phyloP scores from a whole-genome alignment of 805 yeast genomes.

The Pichia thaimueangensis region DNA sequence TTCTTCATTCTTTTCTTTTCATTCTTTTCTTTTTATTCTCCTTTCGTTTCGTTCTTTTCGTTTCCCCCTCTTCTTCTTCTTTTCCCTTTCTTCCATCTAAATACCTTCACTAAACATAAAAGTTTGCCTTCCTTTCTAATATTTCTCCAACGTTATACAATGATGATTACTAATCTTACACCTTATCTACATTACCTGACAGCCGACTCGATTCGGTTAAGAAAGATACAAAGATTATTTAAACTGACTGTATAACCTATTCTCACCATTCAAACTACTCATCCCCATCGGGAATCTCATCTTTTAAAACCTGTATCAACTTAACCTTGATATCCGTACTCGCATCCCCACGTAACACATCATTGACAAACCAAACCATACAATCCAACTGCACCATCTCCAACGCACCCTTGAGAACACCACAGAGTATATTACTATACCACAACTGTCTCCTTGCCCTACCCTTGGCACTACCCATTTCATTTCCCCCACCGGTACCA shows the following conservation, averaged over 20 bases:
- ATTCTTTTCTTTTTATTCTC: too few species aligned
- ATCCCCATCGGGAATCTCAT: constrained; percentile 97
- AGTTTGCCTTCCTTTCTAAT: too few species aligned
- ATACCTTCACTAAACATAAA: too few species aligned
- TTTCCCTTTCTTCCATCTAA: too few species aligned
- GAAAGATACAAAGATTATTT: constrained; percentile 8
- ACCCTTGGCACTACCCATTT: constrained; percentile 25
- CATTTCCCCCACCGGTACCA: background rate
- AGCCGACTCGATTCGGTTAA: constrained; percentile 9
- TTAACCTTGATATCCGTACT: constrained; percentile 73
- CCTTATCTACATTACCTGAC: constrained; percentile 36
- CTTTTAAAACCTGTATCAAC: constrained; percentile 68
- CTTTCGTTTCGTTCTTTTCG: background rate
- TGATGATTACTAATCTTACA: constrained; percentile 22
- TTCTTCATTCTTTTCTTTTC: background rate
- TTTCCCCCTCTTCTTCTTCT: background rate
- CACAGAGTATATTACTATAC: constrained; percentile 88
- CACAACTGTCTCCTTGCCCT: constrained; percentile 67
- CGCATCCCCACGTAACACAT: constrained; percentile 75
- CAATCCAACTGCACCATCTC: constrained; percentile 96
- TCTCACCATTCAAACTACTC: constrained; percentile 34
- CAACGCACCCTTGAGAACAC: constrained; percentile 83
- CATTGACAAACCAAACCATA: constrained; percentile 74
- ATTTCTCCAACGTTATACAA: too few species aligned
- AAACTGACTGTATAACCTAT: constrained; percentile 3